A percentile compares a stretch with the other conserved stretches of the same genome.
phyloP scores from a whole-genome alignment of 163 green algal genomes.

The Picocystis sp. region DNA sequence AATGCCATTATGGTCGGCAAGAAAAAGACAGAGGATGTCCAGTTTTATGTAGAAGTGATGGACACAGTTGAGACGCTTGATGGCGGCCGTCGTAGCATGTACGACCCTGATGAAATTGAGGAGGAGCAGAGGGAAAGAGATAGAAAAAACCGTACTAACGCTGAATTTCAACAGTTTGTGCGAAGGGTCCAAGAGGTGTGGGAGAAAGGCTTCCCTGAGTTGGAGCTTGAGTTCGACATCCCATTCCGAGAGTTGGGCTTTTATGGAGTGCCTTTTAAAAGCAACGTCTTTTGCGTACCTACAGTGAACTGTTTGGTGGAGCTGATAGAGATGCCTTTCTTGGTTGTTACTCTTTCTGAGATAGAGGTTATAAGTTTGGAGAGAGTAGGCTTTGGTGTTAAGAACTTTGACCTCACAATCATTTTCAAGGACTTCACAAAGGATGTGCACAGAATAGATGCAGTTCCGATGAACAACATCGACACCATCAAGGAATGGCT shows the following conservation, averaged over 20 bases:
- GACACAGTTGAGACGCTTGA: slow-evolving; percentile 83
- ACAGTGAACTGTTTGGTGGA: slow-evolving; percentile 96
- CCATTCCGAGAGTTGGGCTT: slow-evolving; percentile 93
- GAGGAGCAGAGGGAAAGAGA: slow-evolving; percentile 95
- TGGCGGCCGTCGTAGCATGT: slow-evolving; percentile 62
- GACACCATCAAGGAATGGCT: slow-evolving; percentile 95
- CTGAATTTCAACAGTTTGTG: slow-evolving; percentile 68
- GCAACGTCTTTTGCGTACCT: slow-evolving; percentile 72
- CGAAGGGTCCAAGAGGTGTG: slow-evolving; percentile 68
- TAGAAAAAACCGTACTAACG: slow-evolving; percentile 82
- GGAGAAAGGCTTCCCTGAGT: slow-evolving; percentile 61
- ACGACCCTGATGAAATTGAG: slow-evolving; percentile 98
- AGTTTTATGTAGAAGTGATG: slow-evolving; percentile 92
- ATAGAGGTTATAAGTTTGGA: slow-evolving; percentile 91
- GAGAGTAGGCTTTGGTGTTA: slow-evolving; percentile 92
- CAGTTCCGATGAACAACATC: slow-evolving; percentile 65
- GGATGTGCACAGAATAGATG: slow-evolving; percentile 76
- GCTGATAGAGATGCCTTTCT: slow-evolving; percentile 88
- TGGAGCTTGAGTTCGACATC: slow-evolving; percentile 91
- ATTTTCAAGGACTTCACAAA: slow-evolving; percentile 81
- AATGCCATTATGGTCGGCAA: slow-evolving; percentile 99
- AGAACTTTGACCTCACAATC: slow-evolving; percentile 98
- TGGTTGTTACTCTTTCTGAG: slow-evolving; percentile 59
- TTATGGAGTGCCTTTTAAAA: slow-evolving; percentile 70
- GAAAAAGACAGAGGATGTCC: slow-evolving; percentile 96